These are phyloP conservation scores for Brassica carinata DNA, from an alignment of 345 rosid genomes.

Conservation along the genomic window DNA sequence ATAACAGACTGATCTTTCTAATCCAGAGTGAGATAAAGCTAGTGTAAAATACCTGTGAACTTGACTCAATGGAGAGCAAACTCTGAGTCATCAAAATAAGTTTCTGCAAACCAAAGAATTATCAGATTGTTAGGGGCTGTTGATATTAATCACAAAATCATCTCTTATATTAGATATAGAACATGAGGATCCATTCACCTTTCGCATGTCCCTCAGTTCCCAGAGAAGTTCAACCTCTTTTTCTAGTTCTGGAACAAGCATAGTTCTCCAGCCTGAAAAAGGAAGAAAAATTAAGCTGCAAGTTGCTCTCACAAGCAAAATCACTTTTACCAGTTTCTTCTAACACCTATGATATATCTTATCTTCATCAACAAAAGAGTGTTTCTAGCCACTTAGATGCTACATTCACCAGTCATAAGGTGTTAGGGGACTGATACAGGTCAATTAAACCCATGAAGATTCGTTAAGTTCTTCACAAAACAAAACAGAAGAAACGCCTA, in stretches of 20 bases:
- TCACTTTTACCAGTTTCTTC: constrained; percentile 14
- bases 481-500: constrained; percentile 10
- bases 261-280: constrained; percentile 94
- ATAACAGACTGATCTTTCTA: not conserved
- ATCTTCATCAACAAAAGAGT: not conserved
- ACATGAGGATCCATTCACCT: constrained; percentile 50
- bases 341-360: not conserved
- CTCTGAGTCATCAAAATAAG: constrained; percentile 76
- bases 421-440: not conserved
- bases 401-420: not conserved
- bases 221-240: constrained; percentile 90
- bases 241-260: constrained; percentile 98
- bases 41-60: constrained; percentile 68
- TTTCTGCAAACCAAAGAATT: constrained; percentile 49
- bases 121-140: not conserved
- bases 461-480: not conserved
- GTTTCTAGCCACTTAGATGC: constrained; percentile 2
- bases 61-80: constrained; percentile 89
- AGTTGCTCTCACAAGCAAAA: not conserved
- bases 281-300: constrained; percentile 18
- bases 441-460: not conserved
- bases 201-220: constrained; percentile 71
- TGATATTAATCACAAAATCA: not conserved
- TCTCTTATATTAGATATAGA: not conserved
- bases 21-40: not conserved